Conservation (phyloP, 768 basidiomycete species). For the Porphyrellus cyaneotinctus region DNA sequence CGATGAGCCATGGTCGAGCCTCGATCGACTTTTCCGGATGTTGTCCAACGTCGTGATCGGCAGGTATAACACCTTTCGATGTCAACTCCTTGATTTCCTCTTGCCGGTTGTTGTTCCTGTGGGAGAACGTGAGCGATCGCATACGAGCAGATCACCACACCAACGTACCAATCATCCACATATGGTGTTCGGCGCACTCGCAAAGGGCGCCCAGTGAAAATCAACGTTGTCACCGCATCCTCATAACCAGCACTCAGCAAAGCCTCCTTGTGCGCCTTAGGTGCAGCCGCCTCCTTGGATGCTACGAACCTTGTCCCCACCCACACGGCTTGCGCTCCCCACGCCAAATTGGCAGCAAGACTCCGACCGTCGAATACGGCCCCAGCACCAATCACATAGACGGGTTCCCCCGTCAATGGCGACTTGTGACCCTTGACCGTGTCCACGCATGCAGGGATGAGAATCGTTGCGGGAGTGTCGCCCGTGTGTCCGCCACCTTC, state of each 20-base stretch:
- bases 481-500: slow-evolving; percentile 92
- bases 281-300: slow-evolving; percentile 72
- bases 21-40: slow-evolving; percentile 77
- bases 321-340: slow-evolving; percentile 90
- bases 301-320: slow-evolving; percentile 89
- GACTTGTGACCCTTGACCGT: slow-evolving; percentile 71
- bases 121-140: background rate
- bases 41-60: slow-evolving; percentile 63
- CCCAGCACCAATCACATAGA: slow-evolving; percentile 89
- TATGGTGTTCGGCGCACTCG: slow-evolving; percentile 83
- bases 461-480: slow-evolving; percentile 74
- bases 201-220: slow-evolving; percentile 86
- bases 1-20: slow-evolving; percentile 76
- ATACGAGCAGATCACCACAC: background rate
- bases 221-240: slow-evolving; percentile 79
- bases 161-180: slow-evolving; percentile 71
- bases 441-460: slow-evolving; percentile 91
- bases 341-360: slow-evolving; percentile 81
- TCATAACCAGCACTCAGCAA: slow-evolving; percentile 67
- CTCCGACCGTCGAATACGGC: slow-evolving; percentile 88
- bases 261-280: slow-evolving; percentile 80
- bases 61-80: slow-evolving; percentile 77
- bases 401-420: slow-evolving; percentile 74
- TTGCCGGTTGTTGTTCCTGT: slow-evolving; percentile 72
- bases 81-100: slow-evolving; percentile 82